A percentile compares a stretch with the other conserved stretches of the same genome.
These are phyloP conservation scores for Prunus davidiana DNA, from an alignment of 306 rosid species.

Conservation along the genomic window DNA sequence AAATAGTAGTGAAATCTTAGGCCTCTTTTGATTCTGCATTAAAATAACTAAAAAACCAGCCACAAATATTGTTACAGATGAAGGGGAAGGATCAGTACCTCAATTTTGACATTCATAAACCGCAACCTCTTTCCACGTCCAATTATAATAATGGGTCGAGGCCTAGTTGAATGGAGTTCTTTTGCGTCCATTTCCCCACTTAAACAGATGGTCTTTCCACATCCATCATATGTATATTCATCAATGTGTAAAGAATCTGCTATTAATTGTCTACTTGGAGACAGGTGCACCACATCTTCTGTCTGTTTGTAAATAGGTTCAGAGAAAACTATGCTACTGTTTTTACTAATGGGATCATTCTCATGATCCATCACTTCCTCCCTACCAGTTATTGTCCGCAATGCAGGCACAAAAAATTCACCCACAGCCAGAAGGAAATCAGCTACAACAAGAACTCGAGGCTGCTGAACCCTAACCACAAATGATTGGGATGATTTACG, in stretches of 20 bases:
- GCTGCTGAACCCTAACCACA: slow-evolving; percentile 92
- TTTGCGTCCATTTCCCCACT: slow-evolving; percentile 62
- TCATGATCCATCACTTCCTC: slow-evolving; percentile 83
- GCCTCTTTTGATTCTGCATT: neutral
- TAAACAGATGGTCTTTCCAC: slow-evolving; percentile 78
- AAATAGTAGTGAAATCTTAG: neutral
- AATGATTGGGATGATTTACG: slow-evolving; percentile 70
- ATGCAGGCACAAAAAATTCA: slow-evolving; percentile 92
- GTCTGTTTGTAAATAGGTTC: slow-evolving; percentile 70
- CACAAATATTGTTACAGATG: neutral
- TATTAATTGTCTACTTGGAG: slow-evolving; percentile 75
- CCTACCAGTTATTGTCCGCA: slow-evolving; percentile 87
- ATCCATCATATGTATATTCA: slow-evolving; percentile 85
- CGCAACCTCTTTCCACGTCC: slow-evolving; percentile 86
- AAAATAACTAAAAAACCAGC: neutral
- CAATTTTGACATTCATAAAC: slow-evolving; percentile 82
- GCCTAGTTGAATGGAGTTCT: slow-evolving; percentile 46
- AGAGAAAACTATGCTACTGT: slow-evolving; percentile 53
- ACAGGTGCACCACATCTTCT: slow-evolving; percentile 79
- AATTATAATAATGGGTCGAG: slow-evolving; percentile 76
- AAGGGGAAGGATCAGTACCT: slow-evolving; percentile 51
- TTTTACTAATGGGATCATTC: slow-evolving; percentile 77
- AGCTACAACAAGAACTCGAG: slow-evolving; percentile 94
- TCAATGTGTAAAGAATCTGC: slow-evolving; percentile 72
- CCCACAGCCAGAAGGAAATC: slow-evolving; percentile 95